A percentile compares a stretch with the other conserved stretches of the same genome.
These are phyloP conservation scores for Thuidium tamariscinum DNA, from an alignment of 225 moss, liverwort and hornwort species.

Conservation along the genomic window DNA sequence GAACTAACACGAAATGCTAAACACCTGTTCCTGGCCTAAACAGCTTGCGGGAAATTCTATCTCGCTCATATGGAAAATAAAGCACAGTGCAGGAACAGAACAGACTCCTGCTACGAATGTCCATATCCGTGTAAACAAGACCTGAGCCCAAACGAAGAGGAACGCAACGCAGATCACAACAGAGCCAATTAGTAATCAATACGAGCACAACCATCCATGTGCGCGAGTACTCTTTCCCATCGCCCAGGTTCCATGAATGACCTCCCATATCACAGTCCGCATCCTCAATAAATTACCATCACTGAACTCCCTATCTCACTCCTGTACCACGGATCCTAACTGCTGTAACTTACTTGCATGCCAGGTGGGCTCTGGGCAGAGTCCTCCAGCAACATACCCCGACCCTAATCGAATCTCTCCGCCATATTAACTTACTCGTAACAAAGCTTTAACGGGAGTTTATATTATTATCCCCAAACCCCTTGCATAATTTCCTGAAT, in stretches of 20 bases:
- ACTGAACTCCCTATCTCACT: neutral
- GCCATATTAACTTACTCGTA: neutral
- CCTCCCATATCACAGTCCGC: neutral
- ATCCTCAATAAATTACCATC: slow-evolving; percentile 5
- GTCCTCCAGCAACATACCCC: neutral
- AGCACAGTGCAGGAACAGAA: neutral
- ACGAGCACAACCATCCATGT: neutral
- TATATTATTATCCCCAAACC: neutral
- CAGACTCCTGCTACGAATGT: neutral
- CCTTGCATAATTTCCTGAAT: neutral
- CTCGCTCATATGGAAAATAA: neutral
- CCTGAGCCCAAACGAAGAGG: neutral
- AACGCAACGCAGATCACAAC: neutral
- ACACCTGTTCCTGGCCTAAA: neutral
- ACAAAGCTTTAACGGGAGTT: neutral
- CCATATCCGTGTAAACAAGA: neutral
- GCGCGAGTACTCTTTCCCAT: slow-evolving; percentile 4
- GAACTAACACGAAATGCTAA: neutral
- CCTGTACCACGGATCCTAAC: neutral
- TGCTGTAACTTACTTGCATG: neutral
- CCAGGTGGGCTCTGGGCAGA: neutral
- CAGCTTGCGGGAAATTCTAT: neutral
- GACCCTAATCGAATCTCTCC: neutral
- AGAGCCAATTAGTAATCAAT: neutral
- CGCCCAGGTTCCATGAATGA: neutral